Evolutionary conservation across 148 eudicot genomes (phyloP).

Genomic region (Rhododendron mucronatum): DNA sequence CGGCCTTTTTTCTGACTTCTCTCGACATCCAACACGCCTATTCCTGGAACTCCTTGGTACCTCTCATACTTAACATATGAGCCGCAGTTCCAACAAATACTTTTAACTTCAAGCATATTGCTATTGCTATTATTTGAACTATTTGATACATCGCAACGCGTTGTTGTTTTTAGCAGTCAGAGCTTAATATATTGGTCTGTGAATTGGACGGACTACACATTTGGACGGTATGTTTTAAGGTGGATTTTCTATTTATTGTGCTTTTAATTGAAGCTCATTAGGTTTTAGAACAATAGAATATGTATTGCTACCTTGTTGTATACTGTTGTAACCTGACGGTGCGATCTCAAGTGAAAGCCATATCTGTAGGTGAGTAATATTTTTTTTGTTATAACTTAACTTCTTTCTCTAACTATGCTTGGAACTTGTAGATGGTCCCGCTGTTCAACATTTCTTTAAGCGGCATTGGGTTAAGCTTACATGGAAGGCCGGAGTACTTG

Average conservation of each 20-base stretch:
- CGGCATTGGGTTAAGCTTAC: constrained; percentile 65
- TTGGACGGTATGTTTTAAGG: neutral
- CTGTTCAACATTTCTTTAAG: constrained; percentile 77
- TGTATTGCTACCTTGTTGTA: neutral
- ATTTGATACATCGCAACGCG: neutral
- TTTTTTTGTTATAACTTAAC: neutral
- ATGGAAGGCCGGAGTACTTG: constrained; percentile 63
- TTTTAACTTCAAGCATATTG: neutral
- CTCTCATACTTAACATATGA: no score
- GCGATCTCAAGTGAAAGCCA: neutral
- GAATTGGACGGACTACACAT: neutral
- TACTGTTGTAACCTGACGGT: neutral
- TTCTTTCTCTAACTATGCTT: constrained; percentile 1
- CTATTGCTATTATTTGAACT: neutral
- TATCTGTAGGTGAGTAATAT: neutral
- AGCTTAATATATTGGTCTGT: neutral
- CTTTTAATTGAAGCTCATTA: neutral
- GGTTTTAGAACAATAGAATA: neutral
- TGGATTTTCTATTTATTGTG: neutral
- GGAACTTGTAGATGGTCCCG: constrained; percentile 79
- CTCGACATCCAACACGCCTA: no score
- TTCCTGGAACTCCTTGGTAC: no score
- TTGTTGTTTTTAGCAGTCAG: neutral
- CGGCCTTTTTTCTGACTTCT: no score
- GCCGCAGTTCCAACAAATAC: no score